Evolutionary conservation across 2,329 filamentous ascomycete genomes (phyloP).

Genomic region (Colletotrichum eleusines): DNA sequence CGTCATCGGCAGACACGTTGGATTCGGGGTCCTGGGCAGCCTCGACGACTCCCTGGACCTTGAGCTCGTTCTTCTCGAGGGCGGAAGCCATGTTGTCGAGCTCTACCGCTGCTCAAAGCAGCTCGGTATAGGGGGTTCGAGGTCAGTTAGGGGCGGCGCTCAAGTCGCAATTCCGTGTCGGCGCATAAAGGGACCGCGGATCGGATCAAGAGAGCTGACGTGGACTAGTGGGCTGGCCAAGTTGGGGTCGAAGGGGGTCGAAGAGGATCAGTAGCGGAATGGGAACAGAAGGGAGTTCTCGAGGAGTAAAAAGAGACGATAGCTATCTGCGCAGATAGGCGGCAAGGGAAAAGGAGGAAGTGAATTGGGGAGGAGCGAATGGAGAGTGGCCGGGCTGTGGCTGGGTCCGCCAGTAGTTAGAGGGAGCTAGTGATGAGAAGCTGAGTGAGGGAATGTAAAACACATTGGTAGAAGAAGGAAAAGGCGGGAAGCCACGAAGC

Average conservation of each 20-base stretch:
- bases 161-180: constrained; percentile 29
- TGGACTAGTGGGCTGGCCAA: constrained; percentile 14
- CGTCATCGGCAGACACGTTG: constrained; percentile 75
- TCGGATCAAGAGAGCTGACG: constrained; percentile 13
- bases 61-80: constrained; percentile 71
- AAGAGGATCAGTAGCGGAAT: constrained; percentile 15
- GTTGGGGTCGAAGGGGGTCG: constrained; percentile 20
- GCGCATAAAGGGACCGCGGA: constrained; percentile 33
- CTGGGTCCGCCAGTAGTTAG: constrained; percentile 38
- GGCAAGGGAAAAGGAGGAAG: constrained; percentile 28
- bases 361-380: constrained; percentile 37
- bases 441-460: constrained; percentile 33
- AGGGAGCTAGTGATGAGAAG: constrained; percentile 41
- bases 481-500: constrained; percentile 42
- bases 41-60: constrained; percentile 83
- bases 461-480: constrained; percentile 20
- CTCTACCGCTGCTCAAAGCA: constrained; percentile 34
- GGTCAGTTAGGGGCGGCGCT: constrained; percentile 38
- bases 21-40: constrained; percentile 79
- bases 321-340: constrained; percentile 17
- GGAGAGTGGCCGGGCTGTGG: constrained; percentile 37
- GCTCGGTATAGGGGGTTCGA: constrained; percentile 16
- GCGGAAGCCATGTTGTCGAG: constrained; percentile 47
- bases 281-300: constrained; percentile 21
- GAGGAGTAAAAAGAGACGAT: constrained; percentile 35